Conservation (phyloP, 768 basidiomycete genomes). For the Lactarius hatsudake region DNA sequence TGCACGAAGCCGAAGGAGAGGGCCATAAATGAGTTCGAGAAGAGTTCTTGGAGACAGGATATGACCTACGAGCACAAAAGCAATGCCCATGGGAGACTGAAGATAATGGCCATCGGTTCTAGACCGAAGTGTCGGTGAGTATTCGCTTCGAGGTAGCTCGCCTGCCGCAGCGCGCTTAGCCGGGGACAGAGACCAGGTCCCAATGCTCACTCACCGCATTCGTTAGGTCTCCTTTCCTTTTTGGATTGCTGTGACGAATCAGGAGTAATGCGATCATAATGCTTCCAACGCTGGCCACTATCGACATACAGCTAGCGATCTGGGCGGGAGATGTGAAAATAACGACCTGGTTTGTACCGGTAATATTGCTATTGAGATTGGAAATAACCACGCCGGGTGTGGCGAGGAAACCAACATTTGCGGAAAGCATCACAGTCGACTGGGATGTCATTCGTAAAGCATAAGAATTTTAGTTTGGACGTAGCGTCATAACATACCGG, state of each 20-base stretch:
- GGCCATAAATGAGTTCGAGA: too few species aligned
- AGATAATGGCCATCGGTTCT: too few species aligned
- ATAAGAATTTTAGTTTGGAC: not conserved
- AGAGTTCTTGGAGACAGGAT: too few species aligned
- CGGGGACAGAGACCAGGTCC: too few species aligned
- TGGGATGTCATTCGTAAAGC: not conserved
- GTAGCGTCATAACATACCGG: not conserved
- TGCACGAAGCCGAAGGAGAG: too few species aligned
- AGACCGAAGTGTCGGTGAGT: too few species aligned
- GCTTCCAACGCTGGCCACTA: slow-evolving; percentile 46
- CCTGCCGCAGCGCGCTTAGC: too few species aligned
- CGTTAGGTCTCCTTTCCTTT: slow-evolving; percentile 35
- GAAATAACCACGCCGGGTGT: slow-evolving; percentile 30
- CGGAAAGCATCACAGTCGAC: slow-evolving; percentile 36
- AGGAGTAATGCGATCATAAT: slow-evolving; percentile 47
- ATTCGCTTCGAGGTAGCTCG: too few species aligned
- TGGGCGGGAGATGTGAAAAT: not conserved
- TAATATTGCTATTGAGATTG: not conserved
- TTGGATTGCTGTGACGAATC: slow-evolving; percentile 40
- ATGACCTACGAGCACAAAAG: too few species aligned
- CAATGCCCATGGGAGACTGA: too few species aligned
- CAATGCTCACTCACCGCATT: not conserved
- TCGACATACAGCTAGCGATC: slow-evolving; percentile 49
- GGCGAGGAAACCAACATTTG: slow-evolving; percentile 36
- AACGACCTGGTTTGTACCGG: not conserved